Percentiles rank a stretch among this genome's conserved stretches.
Evolutionary conservation across 192 early-diverging fungal genomes (phyloP).

Genomic region (Glomus cerebriforme): DNA sequence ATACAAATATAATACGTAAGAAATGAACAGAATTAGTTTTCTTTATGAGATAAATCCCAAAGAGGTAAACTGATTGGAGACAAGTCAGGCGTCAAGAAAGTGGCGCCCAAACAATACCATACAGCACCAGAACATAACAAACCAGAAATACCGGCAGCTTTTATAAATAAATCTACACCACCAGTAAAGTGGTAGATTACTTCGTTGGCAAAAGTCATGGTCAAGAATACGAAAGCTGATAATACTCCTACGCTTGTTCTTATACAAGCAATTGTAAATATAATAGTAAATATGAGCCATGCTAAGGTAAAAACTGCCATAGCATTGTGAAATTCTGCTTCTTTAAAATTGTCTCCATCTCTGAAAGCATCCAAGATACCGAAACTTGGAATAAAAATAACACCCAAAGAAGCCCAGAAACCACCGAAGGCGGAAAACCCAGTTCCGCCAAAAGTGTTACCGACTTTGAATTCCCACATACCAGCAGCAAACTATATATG

Average conservation of each 20-base stretch:
- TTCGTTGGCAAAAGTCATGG: neutral
- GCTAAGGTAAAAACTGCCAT: neutral
- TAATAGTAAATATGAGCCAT: conserved; percentile 29
- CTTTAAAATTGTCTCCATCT: no score
- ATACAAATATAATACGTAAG: no score
- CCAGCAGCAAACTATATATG: conserved; percentile 65
- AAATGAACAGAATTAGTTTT: neutral
- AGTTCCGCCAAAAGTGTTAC: conserved; percentile 84
- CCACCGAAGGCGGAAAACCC: conserved; percentile 54
- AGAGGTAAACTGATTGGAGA: conserved; percentile 32
- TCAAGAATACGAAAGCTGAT: conserved; percentile 24
- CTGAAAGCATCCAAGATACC: no score
- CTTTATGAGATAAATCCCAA: conserved; percentile 14
- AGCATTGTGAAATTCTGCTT: neutral
- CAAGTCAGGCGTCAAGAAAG: conserved; percentile 25
- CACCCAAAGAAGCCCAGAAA: conserved; percentile 28
- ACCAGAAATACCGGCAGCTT: neutral
- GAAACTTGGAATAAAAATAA: conserved; percentile 4
- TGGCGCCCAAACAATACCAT: conserved; percentile 17
- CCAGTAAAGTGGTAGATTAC: conserved; percentile 2
- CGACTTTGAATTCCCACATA: conserved; percentile 80
- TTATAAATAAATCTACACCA: neutral
- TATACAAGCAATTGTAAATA: conserved; percentile 31
- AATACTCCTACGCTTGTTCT: conserved; percentile 22
- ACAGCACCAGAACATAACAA: neutral